Evolutionary conservation across 306 rosid genomes (phyloP), one percentile per base, ranked within the genome.

Genomic region (Oxytropis ochrocephala): DNA sequence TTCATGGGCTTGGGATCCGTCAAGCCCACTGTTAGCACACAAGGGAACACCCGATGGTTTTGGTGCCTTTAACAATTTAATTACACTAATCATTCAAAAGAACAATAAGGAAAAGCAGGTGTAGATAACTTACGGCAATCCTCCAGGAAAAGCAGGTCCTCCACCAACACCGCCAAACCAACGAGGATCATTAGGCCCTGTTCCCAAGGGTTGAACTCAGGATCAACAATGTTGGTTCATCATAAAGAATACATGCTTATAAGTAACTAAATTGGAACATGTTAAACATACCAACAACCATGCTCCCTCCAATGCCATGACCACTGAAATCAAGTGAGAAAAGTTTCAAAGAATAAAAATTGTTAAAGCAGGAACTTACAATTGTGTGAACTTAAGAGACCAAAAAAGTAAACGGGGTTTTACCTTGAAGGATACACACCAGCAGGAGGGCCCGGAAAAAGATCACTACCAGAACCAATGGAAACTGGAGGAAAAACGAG

Each of bases 121-220:
- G 48, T 51, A 63, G 79, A 59, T n/a, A 43, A 86, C 96, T 86
- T 81, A 91, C 97, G 79, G 89, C 61, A 59, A 82, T 78, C 88
- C 81, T 61, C 93, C 87, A 17, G 79, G 86, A 53, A 84, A 82
- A 58, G 83, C 83, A 27, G 86, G 87, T 10, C 81, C 80, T 73
- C 85, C 76, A 56, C 82, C 80, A 46, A 64, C 21, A 30, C 90
- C 86, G 30, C 87, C 83, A 74, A 84, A 75, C 88, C 88, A 91
- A 41, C 87, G 75, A 39, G 86, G 90, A 29, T 92, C 96, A 75
- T 81, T 67, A 38, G 97, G 96, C 67, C 96, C 97, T 87, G 77
- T 35, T 27, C 47, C 13, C 66, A 49, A 62, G 69, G 12, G 21
- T 68, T 8, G 41, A 61, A 75, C 30, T 63, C 46, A 75, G 71